Base-by-base conservation (phyloP, 371 early-diverging fungal genomes). In the Entomophthora muscae region DNA sequence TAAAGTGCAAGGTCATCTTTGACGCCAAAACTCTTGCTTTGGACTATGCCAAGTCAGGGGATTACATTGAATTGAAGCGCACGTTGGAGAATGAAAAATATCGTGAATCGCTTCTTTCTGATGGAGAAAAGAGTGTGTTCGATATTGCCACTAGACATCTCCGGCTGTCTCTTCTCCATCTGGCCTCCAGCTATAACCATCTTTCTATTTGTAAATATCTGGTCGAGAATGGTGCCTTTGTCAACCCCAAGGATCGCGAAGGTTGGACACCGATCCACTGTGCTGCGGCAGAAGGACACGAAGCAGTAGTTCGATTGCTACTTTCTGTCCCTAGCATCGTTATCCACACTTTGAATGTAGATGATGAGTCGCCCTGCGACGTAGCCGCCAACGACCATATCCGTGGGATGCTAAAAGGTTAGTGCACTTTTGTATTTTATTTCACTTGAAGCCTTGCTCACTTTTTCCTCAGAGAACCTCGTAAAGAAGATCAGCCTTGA, bases 181-280 rank as follows among this genome's bases (percentile, higher is more conserved):
- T 78, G 55, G 81, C 82, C 0, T 76, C 79, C 21, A 74, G 77
- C 2, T 74, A 81, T 57, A 80, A 80, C 33, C 76, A 79, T 57
- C 31, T 75, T 56, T 71, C 69, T 3, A 69, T 78, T 28, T 79
- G 75, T 24, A 65, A 67, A 57, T 65, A 73, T 56, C 67, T 82
- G 61, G 63, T 84, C 29, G 66, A 72, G 7, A 66, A 63, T 0
- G 70, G 70, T 2, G 72, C 75, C 1, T 56, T 64, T 33, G 76
- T 80, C 52, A 82, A 82, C 60, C 65, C 74, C 27, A 52, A 66
- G 1, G 83, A 84, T 63, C 57, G 65, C 42, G 81, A 80, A 66
- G 73, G 73, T 68, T 83, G 83, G 83, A 83, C 85, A 1, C 81
- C 85, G 3, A 66, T 85, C 65, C 85, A 85, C 64, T 80, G 79